Conservation (phyloP, 2,329 filamentous ascomycete genomes). For the Stachybotrys echinatus region DNA sequence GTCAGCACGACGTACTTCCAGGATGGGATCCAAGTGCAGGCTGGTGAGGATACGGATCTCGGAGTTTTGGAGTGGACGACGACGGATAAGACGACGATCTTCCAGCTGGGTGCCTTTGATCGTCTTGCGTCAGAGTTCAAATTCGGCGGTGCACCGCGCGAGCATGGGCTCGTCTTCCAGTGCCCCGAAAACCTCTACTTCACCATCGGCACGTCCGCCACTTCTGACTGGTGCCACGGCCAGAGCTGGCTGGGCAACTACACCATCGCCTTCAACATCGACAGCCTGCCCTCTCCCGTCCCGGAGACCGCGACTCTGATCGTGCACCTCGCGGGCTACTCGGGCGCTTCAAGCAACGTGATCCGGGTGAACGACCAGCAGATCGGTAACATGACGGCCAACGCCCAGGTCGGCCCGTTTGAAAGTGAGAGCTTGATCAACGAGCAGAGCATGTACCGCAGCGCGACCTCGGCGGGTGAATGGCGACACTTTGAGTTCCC, state of each 20-base stretch:
- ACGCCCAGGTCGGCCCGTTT: neutral
- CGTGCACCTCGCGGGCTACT: neutral
- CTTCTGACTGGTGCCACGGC: neutral
- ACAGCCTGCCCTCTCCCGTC: neutral
- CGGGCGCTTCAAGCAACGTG: neutral
- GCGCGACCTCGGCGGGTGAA: neutral
- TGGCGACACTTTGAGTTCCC: slow-evolving; percentile 1
- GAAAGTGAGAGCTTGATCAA: neutral
- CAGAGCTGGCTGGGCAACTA: slow-evolving; percentile 1
- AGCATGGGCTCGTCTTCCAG: neutral
- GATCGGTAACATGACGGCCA: neutral
- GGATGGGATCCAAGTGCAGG: neutral
- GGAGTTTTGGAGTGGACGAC: neutral
- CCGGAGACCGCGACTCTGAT: neutral
- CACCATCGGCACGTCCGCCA: neutral
- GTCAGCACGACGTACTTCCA: neutral
- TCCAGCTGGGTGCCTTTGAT: neutral
- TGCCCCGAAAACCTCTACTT: neutral
- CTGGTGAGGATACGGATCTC: neutral
- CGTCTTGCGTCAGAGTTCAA: neutral
- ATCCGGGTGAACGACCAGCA: neutral
- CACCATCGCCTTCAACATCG: neutral
- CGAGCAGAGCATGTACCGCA: neutral
- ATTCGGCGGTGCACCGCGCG: neutral
- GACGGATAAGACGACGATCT: neutral